A percentile compares a stretch with the other conserved stretches of the same genome.
Evolutionary conservation across 106 monocot species (phyloP).

Genomic region (Phalaenopsis equestris): DNA sequence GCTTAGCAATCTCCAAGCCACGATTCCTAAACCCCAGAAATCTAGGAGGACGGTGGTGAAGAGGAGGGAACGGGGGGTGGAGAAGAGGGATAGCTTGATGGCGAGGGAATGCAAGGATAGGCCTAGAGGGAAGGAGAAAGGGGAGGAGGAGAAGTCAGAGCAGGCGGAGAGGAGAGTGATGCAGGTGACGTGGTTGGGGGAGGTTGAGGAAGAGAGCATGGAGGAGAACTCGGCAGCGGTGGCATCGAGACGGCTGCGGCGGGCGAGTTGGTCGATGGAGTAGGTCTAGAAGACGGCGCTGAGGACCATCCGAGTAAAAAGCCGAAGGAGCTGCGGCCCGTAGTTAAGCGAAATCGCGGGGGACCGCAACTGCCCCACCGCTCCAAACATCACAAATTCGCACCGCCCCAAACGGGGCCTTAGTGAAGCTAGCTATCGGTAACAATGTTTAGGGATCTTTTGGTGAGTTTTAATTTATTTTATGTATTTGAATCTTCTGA

Average conservation of each 20-base stretch:
- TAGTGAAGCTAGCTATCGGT: not conserved
- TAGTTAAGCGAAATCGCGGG: no score
- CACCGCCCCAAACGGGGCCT: no score
- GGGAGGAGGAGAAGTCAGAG: conserved; percentile 20
- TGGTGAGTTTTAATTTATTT: no score
- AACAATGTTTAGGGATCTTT: not conserved
- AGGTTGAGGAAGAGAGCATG: conserved; percentile 15
- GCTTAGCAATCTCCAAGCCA: no score
- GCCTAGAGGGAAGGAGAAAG: conserved; percentile 18
- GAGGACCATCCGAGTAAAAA: not conserved
- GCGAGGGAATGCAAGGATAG: conserved; percentile 18
- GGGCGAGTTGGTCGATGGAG: conserved; percentile 13
- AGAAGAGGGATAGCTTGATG: conserved; percentile 19
- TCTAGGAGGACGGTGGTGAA: conserved; percentile 27
- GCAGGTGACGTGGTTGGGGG: conserved; percentile 24
- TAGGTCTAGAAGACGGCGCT: conserved; percentile 18
- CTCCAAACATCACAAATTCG: no score
- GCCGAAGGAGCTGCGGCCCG: no score
- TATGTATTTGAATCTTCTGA: no score
- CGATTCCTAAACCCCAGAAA: conserved; percentile 5
- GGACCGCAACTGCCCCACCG: no score
- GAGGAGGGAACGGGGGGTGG: conserved; percentile 1
- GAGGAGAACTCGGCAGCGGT: conserved; percentile 8
- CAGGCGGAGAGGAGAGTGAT: conserved; percentile 34
- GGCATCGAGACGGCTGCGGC: conserved; percentile 10